Evolutionary conservation across 176 grass and related monocot species (phyloP), one percentile per base, ranked within the genome.

Genomic region (Poa pratensis): DNA sequence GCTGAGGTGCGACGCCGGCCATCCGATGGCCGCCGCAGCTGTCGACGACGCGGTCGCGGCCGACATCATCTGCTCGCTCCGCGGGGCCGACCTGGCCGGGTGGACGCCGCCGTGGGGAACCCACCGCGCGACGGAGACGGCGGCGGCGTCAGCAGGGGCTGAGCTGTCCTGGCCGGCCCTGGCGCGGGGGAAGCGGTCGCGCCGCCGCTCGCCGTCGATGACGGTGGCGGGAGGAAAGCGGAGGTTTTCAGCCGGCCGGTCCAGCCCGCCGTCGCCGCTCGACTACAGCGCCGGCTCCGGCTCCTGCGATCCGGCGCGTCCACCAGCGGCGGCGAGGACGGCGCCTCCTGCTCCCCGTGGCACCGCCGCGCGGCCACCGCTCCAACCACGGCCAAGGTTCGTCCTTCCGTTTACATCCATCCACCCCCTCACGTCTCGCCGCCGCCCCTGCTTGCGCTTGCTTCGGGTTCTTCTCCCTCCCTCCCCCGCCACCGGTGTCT

Each of bases 231-330:
- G 27, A 54, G 52, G 58, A 7, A 76, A 85, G 70, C 52, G 39
- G 20, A 80, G 57, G 82, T 87, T 78, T 76, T 79, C 66, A 15
- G 80, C 72, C 15, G 40, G 40, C 40, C 88, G 90, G n/a, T 80
- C 62, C 53, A 94, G 93, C 90, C 93, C 93, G 37, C 72, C 80
- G n/a, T 92, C 93, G 46, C 93, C 93, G 15, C 75, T 94, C 0
- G 90, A 94, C 66, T 89, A 80, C 76, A 89, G 84, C 87, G 85
- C 87, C 60, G 80, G 80, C 48, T 90, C 83, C 19, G 52, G 48
- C 69, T 89, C 85, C 14, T 65, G 9, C 84, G 85, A 55, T 80
- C 83, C 16, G 78, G 78, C 35, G 90, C 87, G n/a, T 92, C 89
- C 66, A 91, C 87, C 67, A 94, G 92, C 90, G 84, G 84, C 84